These are phyloP conservation scores for Akanthomyces muscarius DNA, from an alignment of 2,329 filamentous ascomycete species.

Conservation along the genomic window DNA sequence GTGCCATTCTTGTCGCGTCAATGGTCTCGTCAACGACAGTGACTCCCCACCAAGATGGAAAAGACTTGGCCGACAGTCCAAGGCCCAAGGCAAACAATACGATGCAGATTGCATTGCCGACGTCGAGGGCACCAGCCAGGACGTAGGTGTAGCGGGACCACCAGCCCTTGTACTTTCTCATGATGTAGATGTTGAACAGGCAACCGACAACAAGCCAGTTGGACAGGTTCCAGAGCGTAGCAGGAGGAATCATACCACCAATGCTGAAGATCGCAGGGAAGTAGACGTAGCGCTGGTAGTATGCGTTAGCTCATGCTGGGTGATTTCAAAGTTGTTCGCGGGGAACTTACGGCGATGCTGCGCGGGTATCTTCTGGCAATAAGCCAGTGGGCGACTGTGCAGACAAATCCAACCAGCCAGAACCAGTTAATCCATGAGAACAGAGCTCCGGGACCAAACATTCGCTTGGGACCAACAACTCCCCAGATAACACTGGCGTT, in stretches of 20 bases:
- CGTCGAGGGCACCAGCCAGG: slow-evolving; percentile 54
- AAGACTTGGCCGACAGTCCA: slow-evolving; percentile 39
- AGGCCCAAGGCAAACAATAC: slow-evolving; percentile 48
- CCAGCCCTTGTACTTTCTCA: slow-evolving; percentile 49
- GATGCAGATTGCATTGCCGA: slow-evolving; percentile 55
- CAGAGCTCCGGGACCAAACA: slow-evolving; percentile 32
- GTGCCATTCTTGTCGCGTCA: background rate
- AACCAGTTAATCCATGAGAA: slow-evolving; percentile 51
- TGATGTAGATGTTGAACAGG: slow-evolving; percentile 52
- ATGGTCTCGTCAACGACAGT: slow-evolving; percentile 23
- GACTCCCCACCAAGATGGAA: slow-evolving; percentile 51
- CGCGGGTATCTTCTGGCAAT: slow-evolving; percentile 44
- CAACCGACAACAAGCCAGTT: slow-evolving; percentile 53
- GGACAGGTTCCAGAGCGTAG: slow-evolving; percentile 52
- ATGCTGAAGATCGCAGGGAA: slow-evolving; percentile 52
- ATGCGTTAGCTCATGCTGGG: background rate
- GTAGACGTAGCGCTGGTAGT: slow-evolving; percentile 43
- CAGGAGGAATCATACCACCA: slow-evolving; percentile 47
- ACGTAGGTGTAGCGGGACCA: slow-evolving; percentile 58
- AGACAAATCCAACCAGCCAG: slow-evolving; percentile 49
- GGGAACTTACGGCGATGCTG: slow-evolving; percentile 22
- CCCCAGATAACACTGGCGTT: slow-evolving; percentile 56
- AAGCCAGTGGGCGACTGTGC: slow-evolving; percentile 47
- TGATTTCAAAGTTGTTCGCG: background rate
- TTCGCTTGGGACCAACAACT: slow-evolving; percentile 42